Evolutionary conservation across 495 filamentous ascomycete species (phyloP).

Genomic region (Emericellopsis terricola): DNA sequence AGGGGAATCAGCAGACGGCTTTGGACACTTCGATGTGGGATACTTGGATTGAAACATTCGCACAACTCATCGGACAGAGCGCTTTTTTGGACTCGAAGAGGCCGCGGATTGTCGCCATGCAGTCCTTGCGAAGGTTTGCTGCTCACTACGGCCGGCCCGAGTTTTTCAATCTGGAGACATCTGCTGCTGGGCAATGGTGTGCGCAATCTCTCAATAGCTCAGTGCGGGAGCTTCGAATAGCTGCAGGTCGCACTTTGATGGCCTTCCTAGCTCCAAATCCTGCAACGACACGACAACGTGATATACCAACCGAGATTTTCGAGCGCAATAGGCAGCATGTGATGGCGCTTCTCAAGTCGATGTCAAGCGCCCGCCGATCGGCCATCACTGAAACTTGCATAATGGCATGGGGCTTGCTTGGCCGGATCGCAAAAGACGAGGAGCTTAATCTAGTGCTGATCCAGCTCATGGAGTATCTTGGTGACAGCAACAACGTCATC

Average conservation of each 20-base stretch:
- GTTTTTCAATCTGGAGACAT: slow-evolving; percentile 47
- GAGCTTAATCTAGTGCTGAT: slow-evolving; percentile 74
- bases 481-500: slow-evolving; percentile 62
- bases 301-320: slow-evolving; percentile 17
- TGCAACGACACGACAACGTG: slow-evolving; percentile 29
- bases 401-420: slow-evolving; percentile 66
- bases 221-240: slow-evolving; percentile 67
- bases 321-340: slow-evolving; percentile 47
- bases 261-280: slow-evolving; percentile 36
- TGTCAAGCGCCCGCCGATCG: slow-evolving; percentile 45
- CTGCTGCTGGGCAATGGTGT: slow-evolving; percentile 58
- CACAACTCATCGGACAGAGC: slow-evolving; percentile 34
- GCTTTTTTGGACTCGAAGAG: slow-evolving; percentile 39
- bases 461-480: slow-evolving; percentile 70
- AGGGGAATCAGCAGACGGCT: neutral
- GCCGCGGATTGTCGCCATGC: slow-evolving; percentile 53
- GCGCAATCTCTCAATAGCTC: slow-evolving; percentile 66
- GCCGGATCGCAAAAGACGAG: slow-evolving; percentile 36
- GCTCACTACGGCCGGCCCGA: slow-evolving; percentile 37
- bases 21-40: neutral
- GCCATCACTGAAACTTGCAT: slow-evolving; percentile 69
- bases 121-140: slow-evolving; percentile 46
- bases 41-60: slow-evolving; percentile 20
- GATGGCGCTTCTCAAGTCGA: slow-evolving; percentile 47
- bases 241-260: slow-evolving; percentile 52